Base-by-base conservation (phyloP, 2,329 filamentous ascomycete species). In the Penicillium sp. region DNA sequence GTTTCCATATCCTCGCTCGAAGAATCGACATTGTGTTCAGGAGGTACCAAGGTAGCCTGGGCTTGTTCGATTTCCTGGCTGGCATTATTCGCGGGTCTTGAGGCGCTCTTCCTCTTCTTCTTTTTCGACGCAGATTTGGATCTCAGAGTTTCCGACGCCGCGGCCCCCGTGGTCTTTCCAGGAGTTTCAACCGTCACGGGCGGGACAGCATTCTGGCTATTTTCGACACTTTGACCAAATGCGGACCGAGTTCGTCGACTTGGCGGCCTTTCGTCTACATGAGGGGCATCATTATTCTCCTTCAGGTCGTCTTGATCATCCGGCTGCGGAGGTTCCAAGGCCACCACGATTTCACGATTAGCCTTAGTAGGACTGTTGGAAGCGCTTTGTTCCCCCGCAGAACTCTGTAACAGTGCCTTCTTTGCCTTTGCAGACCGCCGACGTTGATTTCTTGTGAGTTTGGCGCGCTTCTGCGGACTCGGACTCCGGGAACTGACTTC, bases 1-100 rank as follows among this genome's bases (percentile, higher is more conserved):
- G 69, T 66, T 40, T 78, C 75, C 52, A 74, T 65, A 24, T 77
- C 72, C 51, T 77, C 72, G 32, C 69, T 69, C 40, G 69, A 72
- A 17, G 65, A 69, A 48, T 73, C 68, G 5, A 62, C 56, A 40
- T 64, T 65, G 52, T 61, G 63, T 13, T 67, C 62, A 5, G 46
- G 27, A 18, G 32, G 32, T 27, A 29, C 41, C 8, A 39, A 49
- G 2, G 12, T 52, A 6, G 13, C n/a, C n/a, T 10, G n/a, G 26
- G 32, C 26, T 15, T 29, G 18, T n/a, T n/a, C 24, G n/a, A 12
- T 48, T 20, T 51, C 43, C 26, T 54, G 30, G 10, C 32, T 40
- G 26, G 32, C 17, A 7, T 40, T 32, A 8, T n/a, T 32, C 3
- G 43, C 27, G 21, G 39, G 12, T 17, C 26, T 18, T 8, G 24